Conservation (phyloP, 331 rosid genomes). For the Malus hybrid region DNA sequence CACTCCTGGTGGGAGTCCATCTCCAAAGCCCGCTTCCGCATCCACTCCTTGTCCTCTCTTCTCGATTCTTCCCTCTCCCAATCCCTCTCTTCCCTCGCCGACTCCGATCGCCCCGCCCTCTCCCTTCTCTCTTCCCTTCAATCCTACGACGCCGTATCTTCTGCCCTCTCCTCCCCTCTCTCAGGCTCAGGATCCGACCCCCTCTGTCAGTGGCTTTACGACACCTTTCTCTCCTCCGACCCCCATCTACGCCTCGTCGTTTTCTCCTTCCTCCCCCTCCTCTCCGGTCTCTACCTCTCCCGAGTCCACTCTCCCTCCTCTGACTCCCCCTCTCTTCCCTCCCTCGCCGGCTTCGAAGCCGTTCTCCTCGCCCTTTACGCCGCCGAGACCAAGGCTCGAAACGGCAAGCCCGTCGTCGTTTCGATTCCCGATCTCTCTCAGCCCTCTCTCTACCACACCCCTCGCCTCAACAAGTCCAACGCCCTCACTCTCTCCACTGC, state of each 20-base stretch:
- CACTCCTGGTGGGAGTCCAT: slow-evolving; percentile 98
- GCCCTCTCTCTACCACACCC: slow-evolving; percentile 81
- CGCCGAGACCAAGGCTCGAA: slow-evolving; percentile 66
- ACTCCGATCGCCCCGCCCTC: slow-evolving; percentile 93
- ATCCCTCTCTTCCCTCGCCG: slow-evolving; percentile 61
- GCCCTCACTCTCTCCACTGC: not conserved
- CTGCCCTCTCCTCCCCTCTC: slow-evolving; percentile 34
- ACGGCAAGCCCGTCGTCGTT: slow-evolving; percentile 71
- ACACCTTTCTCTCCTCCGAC: slow-evolving; percentile 78
- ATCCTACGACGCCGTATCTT: slow-evolving; percentile 51
- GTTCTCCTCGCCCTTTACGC: slow-evolving; percentile 83
- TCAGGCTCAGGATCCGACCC: slow-evolving; percentile 85
- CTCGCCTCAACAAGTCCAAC: slow-evolving; percentile 25
- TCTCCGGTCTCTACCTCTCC: slow-evolving; percentile 71
- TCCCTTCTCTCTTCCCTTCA: slow-evolving; percentile 73
- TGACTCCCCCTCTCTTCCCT: slow-evolving; percentile 42
- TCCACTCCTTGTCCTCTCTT: slow-evolving; percentile 56
- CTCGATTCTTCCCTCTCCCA: slow-evolving; percentile 26
- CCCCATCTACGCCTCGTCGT: slow-evolving; percentile 85
- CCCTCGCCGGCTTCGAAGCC: slow-evolving; percentile 92
- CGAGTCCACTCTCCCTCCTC: slow-evolving; percentile 51
- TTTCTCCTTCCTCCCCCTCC: slow-evolving; percentile 76
- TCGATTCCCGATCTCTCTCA: slow-evolving; percentile 75
- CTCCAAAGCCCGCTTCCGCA: slow-evolving; percentile 86
- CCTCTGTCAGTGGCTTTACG: slow-evolving; percentile 96